A percentile compares a stretch with the other conserved stretches of the same genome.
Conservation (phyloP, 768 basidiomycete species). For the Rhodotorula graminis region DNA sequence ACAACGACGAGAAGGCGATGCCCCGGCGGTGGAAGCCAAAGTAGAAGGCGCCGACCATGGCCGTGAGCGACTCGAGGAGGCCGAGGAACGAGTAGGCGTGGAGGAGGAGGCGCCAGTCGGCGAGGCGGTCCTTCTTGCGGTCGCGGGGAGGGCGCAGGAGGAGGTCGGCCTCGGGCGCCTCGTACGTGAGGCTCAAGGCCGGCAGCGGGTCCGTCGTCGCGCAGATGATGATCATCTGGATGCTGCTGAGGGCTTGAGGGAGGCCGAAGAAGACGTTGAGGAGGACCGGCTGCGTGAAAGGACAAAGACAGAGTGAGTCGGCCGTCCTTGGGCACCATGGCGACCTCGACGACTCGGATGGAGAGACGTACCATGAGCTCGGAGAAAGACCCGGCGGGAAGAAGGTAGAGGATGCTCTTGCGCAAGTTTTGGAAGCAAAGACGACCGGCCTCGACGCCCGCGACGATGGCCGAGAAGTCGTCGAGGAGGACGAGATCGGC, state of each 20-base stretch:
- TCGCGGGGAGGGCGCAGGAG: constrained; percentile 58
- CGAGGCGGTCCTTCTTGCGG: constrained; percentile 57
- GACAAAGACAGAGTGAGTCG: too few relatives aligned
- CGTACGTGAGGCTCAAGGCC: constrained; percentile 57
- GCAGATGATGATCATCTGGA: constrained; percentile 57
- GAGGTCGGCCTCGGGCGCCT: constrained; percentile 61
- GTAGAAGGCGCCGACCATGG: constrained; percentile 49
- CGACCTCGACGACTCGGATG: too few relatives aligned
- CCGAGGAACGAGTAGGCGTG: constrained; percentile 62
- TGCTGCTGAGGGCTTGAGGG: constrained; percentile 57
- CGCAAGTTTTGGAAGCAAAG: constrained; percentile 62
- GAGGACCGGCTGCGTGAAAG: constrained; percentile 50
- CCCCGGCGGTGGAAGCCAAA: constrained; percentile 43
- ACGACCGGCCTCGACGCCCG: constrained; percentile 47
- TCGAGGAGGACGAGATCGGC: constrained; percentile 47
- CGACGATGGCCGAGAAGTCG: constrained; percentile 48
- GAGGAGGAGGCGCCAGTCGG: constrained; percentile 54
- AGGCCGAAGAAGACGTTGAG: constrained; percentile 58
- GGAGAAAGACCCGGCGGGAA: constrained; percentile 57
- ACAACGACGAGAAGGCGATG: constrained; percentile 53
- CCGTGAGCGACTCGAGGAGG: constrained; percentile 52
- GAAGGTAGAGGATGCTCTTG: constrained; percentile 39
- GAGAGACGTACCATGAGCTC: constrained; percentile 52
- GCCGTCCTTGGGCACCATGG: too few relatives aligned
- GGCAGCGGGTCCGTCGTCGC: constrained; percentile 59